A percentile compares a stretch with the other conserved stretches of the same genome.
phyloP scores from a whole-genome alignment of 73 alveolate species.

The Paramecium caudatum region DNA sequence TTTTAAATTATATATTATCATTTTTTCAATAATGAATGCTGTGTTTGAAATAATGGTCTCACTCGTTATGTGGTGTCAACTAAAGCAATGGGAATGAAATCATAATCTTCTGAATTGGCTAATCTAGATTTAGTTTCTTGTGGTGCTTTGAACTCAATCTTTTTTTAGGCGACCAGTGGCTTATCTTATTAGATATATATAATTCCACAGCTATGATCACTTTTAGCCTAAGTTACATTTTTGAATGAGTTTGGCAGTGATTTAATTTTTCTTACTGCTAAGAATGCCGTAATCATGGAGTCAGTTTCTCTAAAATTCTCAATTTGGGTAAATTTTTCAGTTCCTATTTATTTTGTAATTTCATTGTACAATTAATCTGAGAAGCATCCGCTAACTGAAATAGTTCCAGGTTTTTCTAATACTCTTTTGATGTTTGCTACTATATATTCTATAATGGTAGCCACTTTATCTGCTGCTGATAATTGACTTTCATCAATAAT shows the following conservation, averaged over 20 bases:
- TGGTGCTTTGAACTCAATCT: neutral
- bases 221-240: neutral
- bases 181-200: neutral
- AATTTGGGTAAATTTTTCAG: neutral
- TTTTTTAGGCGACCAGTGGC: neutral
- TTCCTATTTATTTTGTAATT: neutral
- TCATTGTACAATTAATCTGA: neutral
- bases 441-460: slow-evolving; percentile 4
- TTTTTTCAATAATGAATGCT: neutral
- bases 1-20: neutral
- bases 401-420: neutral
- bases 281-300: neutral
- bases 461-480: neutral
- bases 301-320: neutral
- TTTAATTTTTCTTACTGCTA: slow-evolving; percentile 17
- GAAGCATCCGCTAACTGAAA: neutral
- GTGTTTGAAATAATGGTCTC: neutral
- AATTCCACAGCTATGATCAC: slow-evolving; percentile 44
- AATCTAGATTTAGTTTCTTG: neutral
- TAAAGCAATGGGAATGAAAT: neutral
- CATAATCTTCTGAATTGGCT: slow-evolving; percentile 23
- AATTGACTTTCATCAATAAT: neutral
- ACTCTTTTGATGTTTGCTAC: neutral
- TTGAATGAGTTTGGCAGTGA: neutral
- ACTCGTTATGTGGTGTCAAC: neutral